phyloP scores from a whole-genome alignment of 305 asterid species.

The Ajuga reptans region DNA sequence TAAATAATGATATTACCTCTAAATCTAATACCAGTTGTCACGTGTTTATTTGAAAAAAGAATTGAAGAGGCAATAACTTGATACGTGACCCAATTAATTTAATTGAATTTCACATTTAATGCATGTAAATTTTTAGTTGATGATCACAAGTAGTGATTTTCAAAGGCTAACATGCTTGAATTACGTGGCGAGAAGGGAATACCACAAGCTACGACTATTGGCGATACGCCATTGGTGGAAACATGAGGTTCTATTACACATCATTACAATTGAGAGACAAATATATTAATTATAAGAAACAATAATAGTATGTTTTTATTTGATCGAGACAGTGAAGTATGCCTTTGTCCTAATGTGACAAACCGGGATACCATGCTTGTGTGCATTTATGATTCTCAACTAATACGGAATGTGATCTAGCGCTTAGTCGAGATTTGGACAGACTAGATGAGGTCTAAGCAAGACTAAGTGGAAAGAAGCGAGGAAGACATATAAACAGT shows the following conservation, averaged over 20 bases:
- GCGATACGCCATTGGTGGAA: conserved; percentile 33
- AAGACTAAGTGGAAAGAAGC: no score
- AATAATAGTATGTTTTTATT: conserved; percentile 8
- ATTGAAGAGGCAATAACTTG: neutral
- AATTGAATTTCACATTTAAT: neutral
- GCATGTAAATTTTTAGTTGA: neutral
- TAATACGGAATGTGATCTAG: no score
- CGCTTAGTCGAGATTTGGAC: no score
- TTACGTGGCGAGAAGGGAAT: conserved; percentile 35
- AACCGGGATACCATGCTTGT: neutral
- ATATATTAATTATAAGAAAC: conserved; percentile 25
- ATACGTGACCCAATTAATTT: neutral
- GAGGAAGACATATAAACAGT: no score
- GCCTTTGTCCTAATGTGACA: conserved; percentile 26
- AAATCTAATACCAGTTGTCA: neutral
- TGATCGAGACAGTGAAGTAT: conserved; percentile 32
- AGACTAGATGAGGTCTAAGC: no score
- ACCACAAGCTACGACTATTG: conserved; percentile 14
- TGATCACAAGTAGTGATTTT: neutral
- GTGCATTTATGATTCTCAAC: no score
- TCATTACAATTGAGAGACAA: conserved; percentile 15
- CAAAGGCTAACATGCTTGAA: neutral
- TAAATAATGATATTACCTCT: no score
- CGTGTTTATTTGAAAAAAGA: neutral
- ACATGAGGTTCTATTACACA: conserved; percentile 24